Percentiles rank a stretch among this genome's conserved stretches.
phyloP scores from a whole-genome alignment of 2,329 filamentous ascomycete genomes.

The Nemania sp. region DNA sequence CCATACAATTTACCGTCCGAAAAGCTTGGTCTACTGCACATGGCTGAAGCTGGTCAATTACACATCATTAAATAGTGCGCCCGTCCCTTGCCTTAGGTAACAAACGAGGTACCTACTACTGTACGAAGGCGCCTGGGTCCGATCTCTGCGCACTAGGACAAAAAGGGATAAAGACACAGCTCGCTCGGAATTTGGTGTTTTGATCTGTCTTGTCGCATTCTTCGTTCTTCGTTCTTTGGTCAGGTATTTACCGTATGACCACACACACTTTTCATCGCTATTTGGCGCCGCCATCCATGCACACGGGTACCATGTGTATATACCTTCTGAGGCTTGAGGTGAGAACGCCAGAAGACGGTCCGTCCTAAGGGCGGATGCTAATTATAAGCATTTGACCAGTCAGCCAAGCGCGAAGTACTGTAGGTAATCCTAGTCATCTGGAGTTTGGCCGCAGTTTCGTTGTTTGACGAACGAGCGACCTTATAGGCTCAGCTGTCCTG shows the following conservation, averaged over 20 bases:
- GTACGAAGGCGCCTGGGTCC: conserved; percentile 25
- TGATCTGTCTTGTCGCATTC: conserved; percentile 32
- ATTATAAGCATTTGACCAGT: conserved; percentile 30
- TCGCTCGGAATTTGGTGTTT: conserved; percentile 28
- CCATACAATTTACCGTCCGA: conserved; percentile 22
- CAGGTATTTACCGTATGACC: conserved; percentile 26
- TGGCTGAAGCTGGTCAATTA: conserved; percentile 26
- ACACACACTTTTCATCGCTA: background rate
- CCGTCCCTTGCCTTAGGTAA: background rate
- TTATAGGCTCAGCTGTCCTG: conserved; percentile 47
- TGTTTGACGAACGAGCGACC: conserved; percentile 42
- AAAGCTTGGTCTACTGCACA: conserved; percentile 31
- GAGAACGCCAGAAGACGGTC: conserved; percentile 3
- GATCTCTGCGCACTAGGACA: conserved; percentile 25
- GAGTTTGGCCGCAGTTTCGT: conserved; percentile 49
- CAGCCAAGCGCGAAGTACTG: conserved; percentile 8
- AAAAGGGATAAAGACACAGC: conserved; percentile 20
- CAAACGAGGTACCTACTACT: conserved; percentile 4
- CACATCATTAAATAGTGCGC: conserved; percentile 19
- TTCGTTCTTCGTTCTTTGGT: conserved; percentile 2
- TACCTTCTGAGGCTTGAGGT: background rate
- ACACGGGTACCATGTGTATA: conserved; percentile 2
- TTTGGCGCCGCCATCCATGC: background rate
- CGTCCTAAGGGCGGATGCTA: conserved; percentile 8
- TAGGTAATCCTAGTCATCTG: conserved; percentile 44